Base-by-base conservation (phyloP, 2,329 filamentous ascomycete species). In the Bisporella sp. region DNA sequence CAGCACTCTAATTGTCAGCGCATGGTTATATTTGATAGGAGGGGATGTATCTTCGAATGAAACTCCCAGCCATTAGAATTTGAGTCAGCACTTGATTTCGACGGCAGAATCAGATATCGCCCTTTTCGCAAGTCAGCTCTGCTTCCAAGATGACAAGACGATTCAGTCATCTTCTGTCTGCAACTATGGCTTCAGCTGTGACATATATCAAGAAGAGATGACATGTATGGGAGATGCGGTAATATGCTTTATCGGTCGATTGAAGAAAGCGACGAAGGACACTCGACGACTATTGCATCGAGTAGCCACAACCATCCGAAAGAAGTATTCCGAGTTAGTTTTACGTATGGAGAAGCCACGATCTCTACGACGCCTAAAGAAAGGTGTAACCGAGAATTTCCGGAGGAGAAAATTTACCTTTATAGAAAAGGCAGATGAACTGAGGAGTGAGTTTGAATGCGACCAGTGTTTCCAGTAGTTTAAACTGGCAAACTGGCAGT, bases 401-500 rank as follows among this genome's bases (percentile, higher is more conserved):
- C 47, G 44, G 45, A 57, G 50, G 51, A 55, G 51, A 51, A 54
- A 54, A 54, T 50, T 50, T 48, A 57, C 51, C 47, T 55, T 57
- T 54, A 54, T 57, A 21, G 47, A 57, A 57, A 57, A 57, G 53
- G 55, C 48, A 54, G 48, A 55, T 51, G 50, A 57, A 51, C 53
- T 57, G 31, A 57, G 50, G 53, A 57, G 53, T 50, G 54, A 57
- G 50, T 57, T 57, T 42, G n/a, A n/a, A n/a, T n/a, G n/a, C n/a
- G n/a, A n/a, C n/a, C n/a, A n/a, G n/a, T n/a, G n/a, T n/a, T n/a
- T n/a, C n/a, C n/a, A n/a, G n/a, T n/a, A n/a, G n/a, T n/a, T n/a
- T n/a, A n/a, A n/a, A n/a, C n/a, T n/a, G n/a, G n/a, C n/a, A n/a
- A n/a, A n/a, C n/a, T n/a, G n/a, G n/a, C n/a, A n/a, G n/a, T n/a